Evolutionary conservation across 2,329 filamentous ascomycete genomes (phyloP).

Genomic region (Cercospora beticola): DNA sequence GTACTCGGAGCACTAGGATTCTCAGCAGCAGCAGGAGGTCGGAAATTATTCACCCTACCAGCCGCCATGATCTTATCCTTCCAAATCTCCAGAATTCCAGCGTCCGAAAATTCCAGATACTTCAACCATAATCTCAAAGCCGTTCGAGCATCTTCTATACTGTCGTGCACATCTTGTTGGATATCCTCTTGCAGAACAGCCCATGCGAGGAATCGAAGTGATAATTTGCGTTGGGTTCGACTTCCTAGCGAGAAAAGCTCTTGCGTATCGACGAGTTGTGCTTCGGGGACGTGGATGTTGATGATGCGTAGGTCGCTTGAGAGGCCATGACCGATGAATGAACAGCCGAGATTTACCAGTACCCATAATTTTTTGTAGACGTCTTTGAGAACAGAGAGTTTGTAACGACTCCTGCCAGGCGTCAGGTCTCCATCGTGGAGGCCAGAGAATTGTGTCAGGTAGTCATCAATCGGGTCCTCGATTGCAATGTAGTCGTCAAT

Average conservation of each 20-base stretch:
- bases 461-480: conserved; percentile 88
- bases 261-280: conserved; percentile 91
- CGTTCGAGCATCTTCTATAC: conserved; percentile 90
- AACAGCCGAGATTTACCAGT: conserved; percentile 86
- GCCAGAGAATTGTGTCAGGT: conserved; percentile 90
- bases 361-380: conserved; percentile 99
- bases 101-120: conserved; percentile 84
- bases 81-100: conserved; percentile 78
- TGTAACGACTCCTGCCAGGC: conserved; percentile 72
- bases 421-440: conserved; percentile 85
- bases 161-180: conserved; percentile 86
- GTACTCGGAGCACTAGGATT: conserved; percentile 36
- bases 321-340: conserved; percentile 90
- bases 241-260: conserved; percentile 82
- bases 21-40: conserved; percentile 36
- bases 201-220: conserved; percentile 88
- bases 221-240: conserved; percentile 75
- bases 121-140: conserved; percentile 87
- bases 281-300: conserved; percentile 90
- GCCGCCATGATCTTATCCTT: conserved; percentile 79
- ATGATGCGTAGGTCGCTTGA: conserved; percentile 96
- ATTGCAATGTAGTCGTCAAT: conserved; percentile 97
- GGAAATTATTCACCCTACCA: conserved; percentile 56
- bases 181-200: conserved; percentile 89
- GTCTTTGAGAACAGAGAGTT: conserved; percentile 81